Base-by-base conservation (phyloP, 2,329 filamentous ascomycete species). In the Aaosphaeria pasadenensis region DNA sequence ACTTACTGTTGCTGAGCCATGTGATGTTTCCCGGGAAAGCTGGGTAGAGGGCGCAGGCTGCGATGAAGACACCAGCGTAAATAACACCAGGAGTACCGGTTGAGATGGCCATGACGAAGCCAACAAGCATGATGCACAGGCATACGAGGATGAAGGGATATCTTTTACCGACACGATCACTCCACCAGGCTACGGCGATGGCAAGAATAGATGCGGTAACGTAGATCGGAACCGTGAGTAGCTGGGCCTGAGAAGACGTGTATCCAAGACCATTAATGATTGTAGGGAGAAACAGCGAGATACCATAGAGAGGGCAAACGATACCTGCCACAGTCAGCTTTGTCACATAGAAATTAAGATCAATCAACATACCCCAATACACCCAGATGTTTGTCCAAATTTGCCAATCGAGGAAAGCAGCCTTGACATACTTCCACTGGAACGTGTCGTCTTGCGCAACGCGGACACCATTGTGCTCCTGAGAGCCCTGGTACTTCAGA, bases 381-480 rank as follows among this genome's bases (percentile, higher is more conserved):
- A 87, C 81, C 43, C 86, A 73, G 4, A 85, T 71, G 45, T 77
- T 78, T 1, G 64, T 52, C 64, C 66, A 77, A 32, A 77, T 70
- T 53, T 78, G 74, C 74, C 74, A 77, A 48, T 78, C 75, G 11
- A 66, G 55, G 42, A 78, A 73, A 1, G 74, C 73, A 32, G 63
- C 62, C 39, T 79, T 70, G 32, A 75, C 71, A 49, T 62, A 63
- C 1, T 61, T 70, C 88, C 87, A 91, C 11, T 74, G 79, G 59
- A 91, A 91, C 0, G 71, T 66, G 56, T 91, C 88, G 43, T 85
- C 75, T 6, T 84, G 80, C 0, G 82, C 87, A 0, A 86, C 85
- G 55, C 89, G 85, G 48, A 80, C 82, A 50, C 88, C 85, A 1
- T 78, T 76, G 5, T 81, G 79, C 55, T 74, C 74, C 62, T 69